These are phyloP conservation scores for Starmerella kuoi DNA, from an alignment of 805 yeast species.

Conservation along the genomic window DNA sequence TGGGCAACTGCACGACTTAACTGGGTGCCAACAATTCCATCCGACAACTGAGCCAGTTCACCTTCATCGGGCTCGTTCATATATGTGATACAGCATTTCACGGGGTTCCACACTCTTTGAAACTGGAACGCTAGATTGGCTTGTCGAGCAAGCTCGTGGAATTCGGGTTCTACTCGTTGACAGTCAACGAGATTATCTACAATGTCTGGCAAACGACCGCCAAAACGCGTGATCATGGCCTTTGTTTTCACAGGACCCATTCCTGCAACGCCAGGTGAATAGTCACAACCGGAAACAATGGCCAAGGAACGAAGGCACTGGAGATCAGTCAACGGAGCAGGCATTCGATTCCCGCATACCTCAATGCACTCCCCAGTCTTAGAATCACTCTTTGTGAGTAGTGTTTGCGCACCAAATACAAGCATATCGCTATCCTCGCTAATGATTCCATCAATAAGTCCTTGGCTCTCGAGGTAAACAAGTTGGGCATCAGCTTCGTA, in stretches of 20 bases:
- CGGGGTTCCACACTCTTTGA: conserved; percentile 78
- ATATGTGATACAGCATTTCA: conserved; percentile 12
- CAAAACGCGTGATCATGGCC: conserved; percentile 40
- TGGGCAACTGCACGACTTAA: conserved; percentile 13
- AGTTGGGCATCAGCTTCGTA: conserved; percentile 97
- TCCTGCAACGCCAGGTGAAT: conserved; percentile 72
- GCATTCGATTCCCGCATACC: conserved; percentile 39
- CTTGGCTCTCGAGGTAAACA: conserved; percentile 70
- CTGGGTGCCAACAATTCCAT: conserved; percentile 8
- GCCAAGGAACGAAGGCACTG: conserved; percentile 52
- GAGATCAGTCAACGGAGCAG: conserved; percentile 30
- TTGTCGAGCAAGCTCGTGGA: conserved; percentile 44
- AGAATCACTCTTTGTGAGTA: conserved; percentile 65
- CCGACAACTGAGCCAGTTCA: conserved; percentile 1
- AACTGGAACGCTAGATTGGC: conserved; percentile 73
- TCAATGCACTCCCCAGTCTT: conserved; percentile 59
- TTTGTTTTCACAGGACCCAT: conserved; percentile 74
- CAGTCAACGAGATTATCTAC: conserved; percentile 46
- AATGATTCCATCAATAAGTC: conserved; percentile 69
- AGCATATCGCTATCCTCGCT: conserved; percentile 91
- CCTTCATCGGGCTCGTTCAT: conserved; percentile 31
- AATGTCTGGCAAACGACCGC: conserved; percentile 40
- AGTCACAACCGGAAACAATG: conserved; percentile 91
- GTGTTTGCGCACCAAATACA: conserved; percentile 66
- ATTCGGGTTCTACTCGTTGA: conserved; percentile 49